These are phyloP conservation scores for Teratosphaeria destructans DNA, from an alignment of 2,329 filamentous ascomycete genomes.

Conservation along the genomic window DNA sequence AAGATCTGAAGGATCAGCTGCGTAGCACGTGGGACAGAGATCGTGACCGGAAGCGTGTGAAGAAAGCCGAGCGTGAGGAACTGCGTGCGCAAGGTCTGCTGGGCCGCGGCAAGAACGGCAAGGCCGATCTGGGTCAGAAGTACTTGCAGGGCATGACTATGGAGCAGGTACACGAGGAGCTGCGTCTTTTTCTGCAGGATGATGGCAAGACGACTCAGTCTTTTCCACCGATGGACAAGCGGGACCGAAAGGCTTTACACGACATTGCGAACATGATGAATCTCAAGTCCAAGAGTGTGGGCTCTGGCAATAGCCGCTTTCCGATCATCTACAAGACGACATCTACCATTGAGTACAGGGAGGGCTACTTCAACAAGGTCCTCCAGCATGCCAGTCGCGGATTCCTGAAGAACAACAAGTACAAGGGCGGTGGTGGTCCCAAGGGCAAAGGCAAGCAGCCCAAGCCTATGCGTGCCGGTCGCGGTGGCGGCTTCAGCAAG, in stretches of 20 bases:
- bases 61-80: conserved; percentile 39
- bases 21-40: conserved; percentile 34
- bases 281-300: conserved; percentile 75
- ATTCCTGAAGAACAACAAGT: conserved; percentile 35
- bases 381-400: conserved; percentile 30
- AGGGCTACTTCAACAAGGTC: conserved; percentile 41
- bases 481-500: conserved; percentile 27
- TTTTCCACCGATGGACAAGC: conserved; percentile 75
- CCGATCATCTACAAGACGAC: conserved; percentile 67
- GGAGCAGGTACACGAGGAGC: conserved; percentile 60
- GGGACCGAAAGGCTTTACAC: conserved; percentile 68
- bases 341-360: conserved; percentile 50
- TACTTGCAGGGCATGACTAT: conserved; percentile 64
- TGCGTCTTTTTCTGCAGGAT: conserved; percentile 59
- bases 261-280: conserved; percentile 64
- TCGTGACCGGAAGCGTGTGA: conserved; percentile 34
- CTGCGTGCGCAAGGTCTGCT: conserved; percentile 35
- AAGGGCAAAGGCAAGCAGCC: conserved; percentile 11
- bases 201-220: conserved; percentile 54
- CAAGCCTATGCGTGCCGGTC: conserved; percentile 16
- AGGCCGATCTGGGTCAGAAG: conserved; percentile 50
- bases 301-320: conserved; percentile 61
- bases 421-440: conserved; percentile 5
- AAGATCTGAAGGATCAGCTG: conserved; percentile 32
- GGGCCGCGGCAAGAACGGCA: conserved; percentile 26